Evolutionary conservation across 2,329 filamentous ascomycete species (phyloP), one percentile per base, ranked within the genome.

Genomic region (Epichloe uncinata): DNA sequence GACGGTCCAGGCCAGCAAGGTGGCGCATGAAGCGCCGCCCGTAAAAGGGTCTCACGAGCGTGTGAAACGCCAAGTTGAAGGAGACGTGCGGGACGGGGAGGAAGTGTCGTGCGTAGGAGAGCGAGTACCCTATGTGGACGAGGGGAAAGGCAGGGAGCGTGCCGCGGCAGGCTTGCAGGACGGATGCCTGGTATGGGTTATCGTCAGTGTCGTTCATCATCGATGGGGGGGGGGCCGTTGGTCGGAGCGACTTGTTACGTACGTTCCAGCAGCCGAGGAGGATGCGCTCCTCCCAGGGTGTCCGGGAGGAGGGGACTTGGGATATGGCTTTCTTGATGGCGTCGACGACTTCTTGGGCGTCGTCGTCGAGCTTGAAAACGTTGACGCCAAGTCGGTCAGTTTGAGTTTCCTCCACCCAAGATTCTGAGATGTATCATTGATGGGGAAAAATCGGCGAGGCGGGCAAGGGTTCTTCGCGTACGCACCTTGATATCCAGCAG

Each of bases 31-130:
- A 93, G 11, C 70, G 67, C 9, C 65, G 62, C 7, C 89, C 89
- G 36, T 42, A 46, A n/a, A 69, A 69, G 0, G 81, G 81, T 1
- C 84, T 81, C 51, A 87, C 75, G 47, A 95, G 74, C 18, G 79
- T 69, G 50, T 75, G 73, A 53, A 85, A 81, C 43, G 85, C 68
- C 64, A 95, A 77, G 70, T 90, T 95, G 73, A 94, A 90, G 51
- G 80, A 79, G 35, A 91, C 71, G 57, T 81, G 76, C 2, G 84
- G 80, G 30, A 75, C 65, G 48, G 57, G 53, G 42, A 93, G 74
- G 63, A 94, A 88, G 57, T 82, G 75, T 11, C 78, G 73, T 1
- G 89, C 85, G 65, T 89, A 86, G 35, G 75, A 64, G 1, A 77
- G 72, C 2, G 79, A 83, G 66, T 77, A 77, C 54, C 81, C 80